Base-by-base conservation (phyloP, 768 basidiomycete genomes). In the Podaxis rugospora region DNA sequence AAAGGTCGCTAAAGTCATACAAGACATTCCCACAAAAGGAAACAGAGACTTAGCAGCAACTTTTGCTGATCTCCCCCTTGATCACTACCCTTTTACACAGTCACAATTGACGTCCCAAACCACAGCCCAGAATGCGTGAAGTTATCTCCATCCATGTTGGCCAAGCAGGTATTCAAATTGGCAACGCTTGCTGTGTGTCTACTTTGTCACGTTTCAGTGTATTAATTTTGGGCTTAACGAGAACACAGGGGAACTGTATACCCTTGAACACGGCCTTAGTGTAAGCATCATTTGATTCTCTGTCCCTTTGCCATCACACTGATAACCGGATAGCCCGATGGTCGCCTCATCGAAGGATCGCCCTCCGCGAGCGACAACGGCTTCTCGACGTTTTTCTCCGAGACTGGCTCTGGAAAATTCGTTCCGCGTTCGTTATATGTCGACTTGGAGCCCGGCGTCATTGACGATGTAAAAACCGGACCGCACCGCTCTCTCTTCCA, bases 301-400 rank as follows among this genome's bases (percentile, higher is more conserved):
- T 36, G 6, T 47, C 36, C 27, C 44, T 59, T 42, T 59, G 61
- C 51, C 46, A 39, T 46, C 64, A 70, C 66, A 70, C 56, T 18
- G 55, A 58, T 56, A 51, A 69, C 52, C 42, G 59, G 62, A 36
- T 68, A 97, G 95, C 90, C 94, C 58, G 95, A 97, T 73, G 95
- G 95, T 72, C 93, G 94, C 69, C 81, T 95, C 65, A 73, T 80
- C 61, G 87, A 89, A 65, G 83, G 82, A 65, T 84, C 88, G n/a
- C 81, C 83, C 37, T 87, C 87, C 40, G 77, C 73, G 65, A 82
- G 78, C 64, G 92, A 97, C 71, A 84, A 83, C 67, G 96, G 97
- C 51, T 97, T 98, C 80, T 92, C 91, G 52, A 98, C 96, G 49
- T 98, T 99, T 85, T 99, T 98, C 81, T 95, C 93, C 42, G 96